Evolutionary conservation across 805 yeast species (phyloP).

Genomic region (Nakazawaea anatomiae): DNA sequence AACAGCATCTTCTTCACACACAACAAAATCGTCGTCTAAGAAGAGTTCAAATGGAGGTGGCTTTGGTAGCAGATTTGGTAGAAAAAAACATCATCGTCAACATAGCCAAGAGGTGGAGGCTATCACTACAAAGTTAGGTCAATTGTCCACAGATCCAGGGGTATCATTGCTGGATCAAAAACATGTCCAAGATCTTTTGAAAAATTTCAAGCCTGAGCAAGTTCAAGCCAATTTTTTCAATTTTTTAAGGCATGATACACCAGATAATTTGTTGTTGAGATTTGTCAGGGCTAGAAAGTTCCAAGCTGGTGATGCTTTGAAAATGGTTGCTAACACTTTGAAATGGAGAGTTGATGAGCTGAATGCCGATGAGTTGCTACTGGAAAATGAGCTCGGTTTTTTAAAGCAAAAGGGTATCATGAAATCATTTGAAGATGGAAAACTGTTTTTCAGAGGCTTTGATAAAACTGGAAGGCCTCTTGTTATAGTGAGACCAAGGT

Average conservation of each 20-base stretch:
- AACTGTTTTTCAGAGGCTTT: constrained; percentile 68
- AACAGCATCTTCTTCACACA: constrained; percentile 19
- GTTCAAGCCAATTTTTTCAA: constrained; percentile 50
- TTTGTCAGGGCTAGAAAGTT: constrained; percentile 86
- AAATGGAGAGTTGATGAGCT: constrained; percentile 67
- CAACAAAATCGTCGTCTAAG: constrained; percentile 4
- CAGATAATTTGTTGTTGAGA: constrained; percentile 73
- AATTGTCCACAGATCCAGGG: constrained; percentile 22
- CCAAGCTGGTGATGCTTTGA: constrained; percentile 60
- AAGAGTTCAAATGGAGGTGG: background rate
- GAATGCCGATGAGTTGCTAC: constrained; percentile 55
- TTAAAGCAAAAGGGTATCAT: constrained; percentile 41
- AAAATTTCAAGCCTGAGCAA: constrained; percentile 45
- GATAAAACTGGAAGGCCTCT: constrained; percentile 76
- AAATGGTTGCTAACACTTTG: constrained; percentile 68
- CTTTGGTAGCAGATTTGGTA: constrained; percentile 13
- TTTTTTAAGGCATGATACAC: constrained; percentile 67
- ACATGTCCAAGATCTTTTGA: constrained; percentile 41
- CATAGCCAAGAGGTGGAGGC: constrained; percentile 18
- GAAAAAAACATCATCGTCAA: constrained; percentile 20
- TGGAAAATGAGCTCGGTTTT: constrained; percentile 66
- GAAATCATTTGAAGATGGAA: constrained; percentile 55
- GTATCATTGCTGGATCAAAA: constrained; percentile 24
- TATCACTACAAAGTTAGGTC: constrained; percentile 10
- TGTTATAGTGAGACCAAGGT: constrained; percentile 72